A percentile compares a stretch with the other conserved stretches of the same genome.
Evolutionary conservation across 805 yeast species (phyloP).

Genomic region (Nakazawaea anatomiae): DNA sequence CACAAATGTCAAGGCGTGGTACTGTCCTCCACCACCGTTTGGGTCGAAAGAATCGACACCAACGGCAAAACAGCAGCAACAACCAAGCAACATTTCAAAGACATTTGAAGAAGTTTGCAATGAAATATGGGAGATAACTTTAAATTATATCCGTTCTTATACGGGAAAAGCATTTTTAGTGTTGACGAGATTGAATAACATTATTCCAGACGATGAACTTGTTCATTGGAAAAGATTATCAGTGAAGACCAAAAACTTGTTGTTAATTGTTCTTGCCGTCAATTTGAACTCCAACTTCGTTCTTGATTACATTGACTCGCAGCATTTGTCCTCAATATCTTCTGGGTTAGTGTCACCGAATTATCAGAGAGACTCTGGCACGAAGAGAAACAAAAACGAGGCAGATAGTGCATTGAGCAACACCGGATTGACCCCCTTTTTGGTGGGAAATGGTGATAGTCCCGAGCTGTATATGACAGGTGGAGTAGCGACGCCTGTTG

Average conservation of each 20-base stretch:
- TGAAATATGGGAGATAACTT: slow-evolving; percentile 61
- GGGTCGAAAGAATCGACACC: slow-evolving; percentile 4
- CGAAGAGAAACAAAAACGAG: not conserved
- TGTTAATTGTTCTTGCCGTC: slow-evolving; percentile 65
- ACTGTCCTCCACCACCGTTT: slow-evolving; percentile 17
- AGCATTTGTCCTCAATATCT: not conserved
- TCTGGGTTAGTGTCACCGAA: not conserved
- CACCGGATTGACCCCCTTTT: slow-evolving; percentile 8
- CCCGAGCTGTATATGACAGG: slow-evolving; percentile 11
- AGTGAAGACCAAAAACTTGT: slow-evolving; percentile 46
- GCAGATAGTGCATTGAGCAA: slow-evolving; percentile 4
- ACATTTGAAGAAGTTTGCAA: slow-evolving; percentile 53
- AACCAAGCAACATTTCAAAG: slow-evolving; percentile 7
- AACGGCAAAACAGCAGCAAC: slow-evolving; percentile 5
- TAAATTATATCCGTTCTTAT: slow-evolving; percentile 32
- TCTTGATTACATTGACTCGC: slow-evolving; percentile 8
- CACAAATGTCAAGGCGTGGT: slow-evolving; percentile 62
- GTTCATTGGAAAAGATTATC: slow-evolving; percentile 75
- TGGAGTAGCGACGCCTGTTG: slow-evolving; percentile 7
- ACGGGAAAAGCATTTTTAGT: slow-evolving; percentile 59
- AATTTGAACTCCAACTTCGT: slow-evolving; percentile 47
- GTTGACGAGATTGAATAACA: slow-evolving; percentile 63
- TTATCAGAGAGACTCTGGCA: not conserved
- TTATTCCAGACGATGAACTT: slow-evolving; percentile 76
- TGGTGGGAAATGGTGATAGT: slow-evolving; percentile 10